Evolutionary conservation across 2,329 filamentous ascomycete genomes (phyloP), one percentile per base, ranked within the genome.

Genomic region (Alternaria sp.): DNA sequence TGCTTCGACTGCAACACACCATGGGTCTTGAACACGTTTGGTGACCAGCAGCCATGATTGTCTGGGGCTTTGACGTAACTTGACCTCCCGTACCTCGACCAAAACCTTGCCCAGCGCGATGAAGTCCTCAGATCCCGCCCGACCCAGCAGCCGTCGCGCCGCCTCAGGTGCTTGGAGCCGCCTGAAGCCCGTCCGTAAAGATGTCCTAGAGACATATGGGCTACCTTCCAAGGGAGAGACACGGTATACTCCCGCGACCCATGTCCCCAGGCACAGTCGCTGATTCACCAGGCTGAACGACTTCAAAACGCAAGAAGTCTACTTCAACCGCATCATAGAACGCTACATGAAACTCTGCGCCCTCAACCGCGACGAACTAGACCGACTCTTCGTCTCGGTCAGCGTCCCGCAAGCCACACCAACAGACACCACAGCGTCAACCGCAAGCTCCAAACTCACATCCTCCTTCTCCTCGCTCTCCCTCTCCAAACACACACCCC

Each of bases 301-400:
- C 69, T 81, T 85, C 77, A 92, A 91, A 79, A 86, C 85, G 7
- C 94, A 98, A 79, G 90, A 96, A 76, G 83, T 83, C 53, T 97
- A 94, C 81, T 97, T 94, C 78, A 88, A 88, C 73, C 91, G 89
- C 73, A 96, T 97, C 69, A 88, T 93, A 58, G 89, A 94, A 73
- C 88, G 92, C 48, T 97, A 96, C 80, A 90, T 97, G 86, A 87
- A 87, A 63, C 96, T 97, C 77, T 96, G 93, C 81, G 90, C 91
- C 14, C 86, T 88, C 55, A 86, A 90, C 71, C 84, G 88, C 51
- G 88, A 91, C 64, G 87, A 90, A 66, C 86, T 97, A 26, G 86
- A 93, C 59, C 83, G 85, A 49, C 89, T 91, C 54, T 93, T 96
- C 73, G 85, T 89, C 2, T 87, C 88, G 1, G 82, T 95, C 21